Conservation (phyloP, 345 rosid genomes). For the Corymbia maculata region DNA sequence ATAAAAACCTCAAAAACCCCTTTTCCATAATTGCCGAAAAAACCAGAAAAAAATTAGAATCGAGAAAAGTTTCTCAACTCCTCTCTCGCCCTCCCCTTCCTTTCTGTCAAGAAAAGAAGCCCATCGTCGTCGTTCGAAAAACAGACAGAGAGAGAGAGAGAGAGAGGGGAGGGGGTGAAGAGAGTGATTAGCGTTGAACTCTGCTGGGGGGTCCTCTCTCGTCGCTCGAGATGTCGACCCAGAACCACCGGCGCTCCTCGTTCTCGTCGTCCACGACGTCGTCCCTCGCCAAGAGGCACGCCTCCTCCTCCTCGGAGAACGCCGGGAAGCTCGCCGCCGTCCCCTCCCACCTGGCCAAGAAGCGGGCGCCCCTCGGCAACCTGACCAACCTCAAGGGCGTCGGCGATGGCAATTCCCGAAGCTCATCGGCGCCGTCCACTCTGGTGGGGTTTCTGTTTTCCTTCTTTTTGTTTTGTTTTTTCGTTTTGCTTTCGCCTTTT, state of each 20-base stretch:
- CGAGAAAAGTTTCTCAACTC: neutral
- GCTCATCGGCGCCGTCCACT: slow-evolving; percentile 32
- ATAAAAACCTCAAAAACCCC: neutral
- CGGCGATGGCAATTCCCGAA: slow-evolving; percentile 16
- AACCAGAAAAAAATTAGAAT: neutral
- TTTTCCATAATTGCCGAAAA: neutral
- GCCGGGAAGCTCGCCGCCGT: slow-evolving; percentile 13
- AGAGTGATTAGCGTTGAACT: neutral
- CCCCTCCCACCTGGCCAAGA: slow-evolving; percentile 39
- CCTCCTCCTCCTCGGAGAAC: slow-evolving; percentile 36
- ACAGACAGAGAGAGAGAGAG: neutral
- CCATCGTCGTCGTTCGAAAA: neutral
- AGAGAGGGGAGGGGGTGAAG: neutral
- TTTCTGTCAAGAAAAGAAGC: neutral
- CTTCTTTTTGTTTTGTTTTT: neutral
- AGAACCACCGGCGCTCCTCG: slow-evolving; percentile 21
- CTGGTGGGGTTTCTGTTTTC: slow-evolving; percentile 29
- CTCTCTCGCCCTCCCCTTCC: neutral
- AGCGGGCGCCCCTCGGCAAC: slow-evolving; percentile 44
- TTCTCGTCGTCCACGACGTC: slow-evolving; percentile 35
- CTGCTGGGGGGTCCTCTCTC: too few species aligned
- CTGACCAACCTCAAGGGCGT: slow-evolving; percentile 51
- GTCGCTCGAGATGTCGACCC: slow-evolving; percentile 13
- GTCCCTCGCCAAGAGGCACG: slow-evolving; percentile 29
- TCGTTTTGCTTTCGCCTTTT: neutral